Evolutionary conservation across 768 basidiomycete species (phyloP).

Genomic region (Coprinopsis strossmayeri): DNA sequence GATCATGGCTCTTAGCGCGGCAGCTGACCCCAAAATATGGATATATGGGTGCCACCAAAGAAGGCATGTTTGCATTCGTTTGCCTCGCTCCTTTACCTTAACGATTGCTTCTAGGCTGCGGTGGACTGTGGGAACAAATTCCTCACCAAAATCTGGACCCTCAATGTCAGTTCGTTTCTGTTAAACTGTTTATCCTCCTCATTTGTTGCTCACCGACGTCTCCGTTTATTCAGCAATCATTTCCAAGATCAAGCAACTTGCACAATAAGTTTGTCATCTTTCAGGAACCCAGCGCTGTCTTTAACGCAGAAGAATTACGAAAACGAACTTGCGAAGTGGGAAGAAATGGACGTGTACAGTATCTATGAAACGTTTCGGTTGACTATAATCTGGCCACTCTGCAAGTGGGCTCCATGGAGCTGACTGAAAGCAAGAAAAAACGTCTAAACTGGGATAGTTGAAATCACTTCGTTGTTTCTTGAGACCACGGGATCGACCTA

Average conservation of each 20-base stretch:
- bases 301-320: conserved; percentile 2
- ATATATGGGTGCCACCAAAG: conserved; percentile 76
- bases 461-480: neutral
- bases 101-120: conserved; percentile 29
- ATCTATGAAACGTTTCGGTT: neutral
- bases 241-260: conserved; percentile 40
- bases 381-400: neutral
- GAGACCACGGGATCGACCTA: conserved; percentile 7
- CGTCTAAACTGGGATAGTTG: conserved; percentile 7
- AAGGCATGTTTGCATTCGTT: conserved; percentile 32
- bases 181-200: conserved; percentile 6
- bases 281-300: conserved; percentile 1
- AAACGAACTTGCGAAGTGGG: neutral
- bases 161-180: conserved; percentile 44
- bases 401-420: conserved; percentile 3
- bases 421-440: conserved; percentile 8
- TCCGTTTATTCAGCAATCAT: too few relatives aligned
- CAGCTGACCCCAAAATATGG: conserved; percentile 72
- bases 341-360: conserved; percentile 6
- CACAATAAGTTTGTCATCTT: conserved; percentile 21
- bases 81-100: neutral
- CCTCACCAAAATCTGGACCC: conserved; percentile 77
- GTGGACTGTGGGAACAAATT: conserved; percentile 80
- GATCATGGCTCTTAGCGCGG: conserved; percentile 83
- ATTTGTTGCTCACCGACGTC: conserved; percentile 14